Base-by-base conservation (phyloP, 176 grass and related monocot genomes). In the Melocanna baccifera region DNA sequence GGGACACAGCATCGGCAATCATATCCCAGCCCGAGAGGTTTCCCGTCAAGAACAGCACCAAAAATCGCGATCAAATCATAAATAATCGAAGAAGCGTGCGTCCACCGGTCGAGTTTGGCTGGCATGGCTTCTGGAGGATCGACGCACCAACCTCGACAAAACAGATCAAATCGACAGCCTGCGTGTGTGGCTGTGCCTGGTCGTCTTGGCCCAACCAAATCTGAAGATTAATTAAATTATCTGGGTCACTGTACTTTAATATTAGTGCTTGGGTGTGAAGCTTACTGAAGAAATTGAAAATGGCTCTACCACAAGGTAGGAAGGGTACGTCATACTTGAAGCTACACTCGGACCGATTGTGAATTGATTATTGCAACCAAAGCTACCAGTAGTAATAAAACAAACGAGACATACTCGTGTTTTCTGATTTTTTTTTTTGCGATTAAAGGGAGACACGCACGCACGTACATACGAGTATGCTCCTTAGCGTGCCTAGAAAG, bases 111-210 rank as follows among this genome's bases (percentile, higher is more conserved):
- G 3, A 50, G 32, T 48, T 64, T 64, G 61, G 77, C 77, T 50
- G 22, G 15, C 15, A 43, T 75, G n/a, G 65, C 34, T 64, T 82
- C 9, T 58, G 73, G 73, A 58, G 57, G 83, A 83, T 73, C 18
- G 40, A 14, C 29, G 59, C 82, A 75, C 81, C 87, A 88, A 69
- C 14, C 81, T 56, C 46, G n/a, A 37, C 48, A 67, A 56, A 37
- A 59, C 61, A 23, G 36, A 45, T 86, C 59, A 13, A 2, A 84
- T 29, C 28, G 30, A 36, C 40, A 0, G 53, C 20, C 2, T 42
- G 34, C 30, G 12, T 46, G 8, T 75, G 61, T 75, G 77, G 45
- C 5, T 26, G 47, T 57, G 39, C 4, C 6, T 20, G 46, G 46
- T 4, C 13, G n/a, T 6, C 48, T 63, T 37, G 46, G 20, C 19